Evolutionary conservation across 352 stramenopile species (phyloP), one percentile per base, ranked within the genome.

Genomic region (Synura sp.): DNA sequence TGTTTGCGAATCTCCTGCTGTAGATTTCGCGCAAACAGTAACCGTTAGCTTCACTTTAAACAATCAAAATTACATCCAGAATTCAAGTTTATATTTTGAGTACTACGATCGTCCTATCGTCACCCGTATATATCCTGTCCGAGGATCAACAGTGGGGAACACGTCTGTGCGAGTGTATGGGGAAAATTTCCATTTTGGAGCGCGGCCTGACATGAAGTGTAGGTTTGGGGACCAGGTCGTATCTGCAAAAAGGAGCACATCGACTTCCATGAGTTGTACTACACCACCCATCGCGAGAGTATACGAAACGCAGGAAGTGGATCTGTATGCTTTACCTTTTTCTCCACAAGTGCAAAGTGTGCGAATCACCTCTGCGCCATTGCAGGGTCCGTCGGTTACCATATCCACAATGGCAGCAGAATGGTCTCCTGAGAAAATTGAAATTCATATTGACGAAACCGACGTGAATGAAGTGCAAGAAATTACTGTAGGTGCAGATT

Each of bases 181-280:
- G 17, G 1, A 19, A 15, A 44, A 79, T 41, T 73, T 79, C 34
- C 1, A 0, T 33, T n/a, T 33, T 4, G 34, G 27, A n/a, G n/a
- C n/a, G n/a, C n/a, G n/a, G 2, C 3, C 3, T 38, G 12, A 38
- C 2, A 38, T 38, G 34, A 60, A 67, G 19, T 79, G 74, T 35
- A 29, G 22, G 14, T 79, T 79, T 73, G 74, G 74, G 14, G 22
- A 79, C n/a, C 22, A 36, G 2, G 15, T 27, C 0, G 44, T 79
- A 27, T 0, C n/a, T 17, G 55, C n/a, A 32, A n/a, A 4, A 1
- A 2, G 9, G 4, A 34, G 53, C 2, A 38, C 74, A 34, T 9
- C 12, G 2, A 59, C 7, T 35, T 36, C n/a, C 25, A 73, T 79
- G 7, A 42, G 1, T 59, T 79, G 74, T 36, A 38, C 1, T 36